Evolutionary conservation across 75 land plant species (phyloP), one percentile per base, ranked within the genome.

Genomic region (Pinus tabuliformis): DNA sequence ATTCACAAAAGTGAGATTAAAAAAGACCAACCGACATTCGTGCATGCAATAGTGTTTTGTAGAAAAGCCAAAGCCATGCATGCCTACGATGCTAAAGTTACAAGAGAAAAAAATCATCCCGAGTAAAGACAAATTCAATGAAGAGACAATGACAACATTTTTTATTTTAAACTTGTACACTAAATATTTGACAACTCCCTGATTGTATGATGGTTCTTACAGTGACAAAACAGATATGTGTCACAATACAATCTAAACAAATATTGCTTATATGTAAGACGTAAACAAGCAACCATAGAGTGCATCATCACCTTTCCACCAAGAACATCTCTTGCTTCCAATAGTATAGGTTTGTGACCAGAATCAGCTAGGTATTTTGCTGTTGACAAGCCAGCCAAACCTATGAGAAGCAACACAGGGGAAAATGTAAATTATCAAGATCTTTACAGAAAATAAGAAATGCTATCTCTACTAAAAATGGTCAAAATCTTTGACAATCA

Each of bases 311-410:
- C 99, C 98, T 97, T 97, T 82, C 99, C 99, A 80, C 99, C 99
- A 18, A 97, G 75, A 62, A 94, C 99, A 89, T 97, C 99, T 74
- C 99, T 84, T 70, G 93, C 98, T 79, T 97, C 99, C 74, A 97
- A 73, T 18, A 97, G 66, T 79, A 97, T 83, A 60, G 99, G 99
- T 49, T 89, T 92, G 66, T 97, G 99, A 18, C 99, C 99, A 3
- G 98, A 91, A 86, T 97, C 99, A 59, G 98, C 93, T 71, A 97
- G 77, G 77, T 97, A 97, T 73, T 97, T 97, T 77, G 99, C 99
- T 56, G 99, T 97, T 15, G 91, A 90, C 37, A 97, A 81, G 72
- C 99, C 99, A 77, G 95, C 99, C 88, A 97, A 84, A 76, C 99
- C 99, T 97, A 81, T 52, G 59, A 75, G 14, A 52, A 74, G 54